A percentile compares a stretch with the other conserved stretches of the same genome.
Conservation (phyloP, 1,139 yeast species). For the Kurtzmaniella quercitrusa region DNA sequence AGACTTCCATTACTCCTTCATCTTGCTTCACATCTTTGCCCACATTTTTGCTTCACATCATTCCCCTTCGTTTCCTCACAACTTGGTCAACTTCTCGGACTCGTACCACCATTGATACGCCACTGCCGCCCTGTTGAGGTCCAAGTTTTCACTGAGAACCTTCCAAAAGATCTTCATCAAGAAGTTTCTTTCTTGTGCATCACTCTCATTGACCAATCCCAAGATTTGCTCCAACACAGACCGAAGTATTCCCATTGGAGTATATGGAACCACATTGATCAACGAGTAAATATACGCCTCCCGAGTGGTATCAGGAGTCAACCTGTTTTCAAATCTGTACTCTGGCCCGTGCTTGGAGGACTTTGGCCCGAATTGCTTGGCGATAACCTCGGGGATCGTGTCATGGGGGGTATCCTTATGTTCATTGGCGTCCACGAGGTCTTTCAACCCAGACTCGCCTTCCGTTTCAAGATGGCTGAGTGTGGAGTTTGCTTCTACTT, state of each 20-base stretch:
- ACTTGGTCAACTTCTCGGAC: conserved; percentile 12
- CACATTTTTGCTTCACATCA: no score
- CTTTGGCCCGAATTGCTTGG: conserved; percentile 11
- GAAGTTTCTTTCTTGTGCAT: conserved; percentile 27
- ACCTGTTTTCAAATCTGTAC: conserved; percentile 21
- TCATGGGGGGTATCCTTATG: conserved; percentile 29
- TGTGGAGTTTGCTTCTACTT: conserved; percentile 34
- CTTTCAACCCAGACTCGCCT: conserved; percentile 12
- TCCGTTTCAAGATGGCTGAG: conserved; percentile 25
- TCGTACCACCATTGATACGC: conserved; percentile 69
- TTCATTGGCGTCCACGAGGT: conserved; percentile 29
- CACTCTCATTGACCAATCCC: conserved; percentile 36
- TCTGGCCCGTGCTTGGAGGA: conserved; percentile 4
- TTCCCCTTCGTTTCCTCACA: background rate
- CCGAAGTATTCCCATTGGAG: conserved; percentile 40
- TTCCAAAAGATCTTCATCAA: conserved; percentile 34
- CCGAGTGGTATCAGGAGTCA: conserved; percentile 40
- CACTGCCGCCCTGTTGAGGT: conserved; percentile 55
- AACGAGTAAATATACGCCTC: conserved; percentile 49
- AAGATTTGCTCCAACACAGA: conserved; percentile 48
- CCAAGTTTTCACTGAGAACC: conserved; percentile 44
- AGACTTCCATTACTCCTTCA: background rate
- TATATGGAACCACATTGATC: conserved; percentile 51
- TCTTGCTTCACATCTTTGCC: no score
- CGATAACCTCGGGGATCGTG: conserved; percentile 11